phyloP scores from a whole-genome alignment of 169 alveolate species.

The Eimeria sp. region DNA sequence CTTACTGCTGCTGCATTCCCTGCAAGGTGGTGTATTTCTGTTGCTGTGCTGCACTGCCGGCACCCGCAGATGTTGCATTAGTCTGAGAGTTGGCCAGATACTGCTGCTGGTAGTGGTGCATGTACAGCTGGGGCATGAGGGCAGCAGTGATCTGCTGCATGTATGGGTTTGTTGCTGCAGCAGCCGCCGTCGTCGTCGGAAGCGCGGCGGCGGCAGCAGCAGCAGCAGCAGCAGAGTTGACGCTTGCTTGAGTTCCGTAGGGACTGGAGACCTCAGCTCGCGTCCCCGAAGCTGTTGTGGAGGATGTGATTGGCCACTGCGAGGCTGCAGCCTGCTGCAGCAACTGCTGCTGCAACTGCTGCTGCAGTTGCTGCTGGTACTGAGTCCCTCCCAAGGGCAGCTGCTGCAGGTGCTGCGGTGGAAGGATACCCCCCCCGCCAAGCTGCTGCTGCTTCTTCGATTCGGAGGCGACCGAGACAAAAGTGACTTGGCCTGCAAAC shows the following conservation, averaged over 20 bases:
- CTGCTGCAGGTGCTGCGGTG: constrained; percentile 67
- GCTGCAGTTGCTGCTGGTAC: constrained; percentile 37
- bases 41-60: constrained; percentile 32
- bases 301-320: constrained; percentile 18
- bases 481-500: constrained; percentile 71
- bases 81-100: constrained; percentile 60
- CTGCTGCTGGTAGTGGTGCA: constrained; percentile 80
- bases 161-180: constrained; percentile 52
- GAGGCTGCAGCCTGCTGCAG: constrained; percentile 55
- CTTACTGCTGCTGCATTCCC: constrained; percentile 39
- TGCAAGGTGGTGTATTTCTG: constrained; percentile 11
- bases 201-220: constrained; percentile 38
- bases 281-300: constrained; percentile 2
- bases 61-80: constrained; percentile 66
- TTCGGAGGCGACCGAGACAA: constrained; percentile 76
- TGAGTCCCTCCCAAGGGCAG: constrained; percentile 47
- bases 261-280: constrained; percentile 52
- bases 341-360: constrained; percentile 70
- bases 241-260: constrained; percentile 50
- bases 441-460: constrained; percentile 43
- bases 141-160: constrained; percentile 80
- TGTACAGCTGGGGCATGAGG: constrained; percentile 55
- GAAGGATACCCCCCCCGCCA: constrained; percentile 26
- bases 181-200: constrained; percentile 18
- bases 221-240: constrained; percentile 40